Conservation (phyloP, 2,329 filamentous ascomycete genomes). For the Arthrocladium fulminans region DNA sequence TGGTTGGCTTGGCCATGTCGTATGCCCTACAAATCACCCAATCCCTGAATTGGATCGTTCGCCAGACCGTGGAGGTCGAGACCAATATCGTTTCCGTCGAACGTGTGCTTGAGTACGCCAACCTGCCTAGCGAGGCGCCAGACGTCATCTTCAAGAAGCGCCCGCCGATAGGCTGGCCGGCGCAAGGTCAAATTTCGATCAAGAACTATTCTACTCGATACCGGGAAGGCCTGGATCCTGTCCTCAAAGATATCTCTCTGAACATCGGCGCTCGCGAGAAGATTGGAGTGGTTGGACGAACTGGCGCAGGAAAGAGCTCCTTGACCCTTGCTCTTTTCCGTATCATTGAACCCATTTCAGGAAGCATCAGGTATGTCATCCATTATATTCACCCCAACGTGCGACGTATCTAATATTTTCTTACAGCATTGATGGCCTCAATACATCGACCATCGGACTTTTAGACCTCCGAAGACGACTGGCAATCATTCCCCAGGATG, state of each 20-base stretch:
- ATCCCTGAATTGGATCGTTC: slow-evolving; percentile 97
- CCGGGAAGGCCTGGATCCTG: slow-evolving; percentile 77
- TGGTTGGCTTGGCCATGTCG: slow-evolving; percentile 90
- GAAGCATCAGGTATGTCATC: slow-evolving; percentile 58
- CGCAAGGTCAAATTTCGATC: slow-evolving; percentile 79
- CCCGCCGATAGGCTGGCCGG: slow-evolving; percentile 84
- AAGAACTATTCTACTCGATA: slow-evolving; percentile 92
- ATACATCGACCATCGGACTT: slow-evolving; percentile 83
- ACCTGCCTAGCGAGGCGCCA: slow-evolving; percentile 82
- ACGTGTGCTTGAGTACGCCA: slow-evolving; percentile 90
- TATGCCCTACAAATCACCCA: slow-evolving; percentile 96
- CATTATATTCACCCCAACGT: no score
- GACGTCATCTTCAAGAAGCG: slow-evolving; percentile 84
- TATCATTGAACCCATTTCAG: slow-evolving; percentile 79
- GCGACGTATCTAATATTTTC: no score
- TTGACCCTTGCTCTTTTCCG: slow-evolving; percentile 88
- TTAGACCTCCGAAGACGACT: slow-evolving; percentile 79
- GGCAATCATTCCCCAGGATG: slow-evolving; percentile 96
- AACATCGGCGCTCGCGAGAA: slow-evolving; percentile 95
- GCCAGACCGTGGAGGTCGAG: slow-evolving; percentile 98
- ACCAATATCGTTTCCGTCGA: slow-evolving; percentile 99
- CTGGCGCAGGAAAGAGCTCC: slow-evolving; percentile 91
- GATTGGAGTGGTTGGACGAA: slow-evolving; percentile 93
- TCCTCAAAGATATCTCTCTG: slow-evolving; percentile 84
- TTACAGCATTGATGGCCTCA: slow-evolving; percentile 68